A percentile compares a stretch with the other conserved stretches of the same genome.
Conservation (phyloP, 2,329 filamentous ascomycete species). For the Diaporthe australafricana region DNA sequence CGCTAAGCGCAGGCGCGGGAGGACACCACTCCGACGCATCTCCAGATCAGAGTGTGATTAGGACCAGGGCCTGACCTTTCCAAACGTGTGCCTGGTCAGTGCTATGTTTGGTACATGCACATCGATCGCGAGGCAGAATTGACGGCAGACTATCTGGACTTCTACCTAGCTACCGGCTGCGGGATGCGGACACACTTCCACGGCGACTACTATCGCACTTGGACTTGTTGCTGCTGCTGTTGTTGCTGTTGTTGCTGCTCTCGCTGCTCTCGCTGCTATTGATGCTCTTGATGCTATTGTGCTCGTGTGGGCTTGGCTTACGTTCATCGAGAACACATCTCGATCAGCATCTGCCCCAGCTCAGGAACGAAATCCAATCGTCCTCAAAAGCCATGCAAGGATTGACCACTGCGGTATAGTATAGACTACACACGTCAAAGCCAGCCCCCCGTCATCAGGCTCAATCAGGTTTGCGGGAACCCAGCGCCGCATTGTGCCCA, state of each 20-base stretch:
- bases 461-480: conserved; percentile 25
- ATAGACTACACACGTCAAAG: not conserved
- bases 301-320: not conserved
- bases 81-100: conserved; percentile 1
- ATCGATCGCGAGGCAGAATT: conserved; percentile 29
- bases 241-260: not conserved
- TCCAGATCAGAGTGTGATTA: conserved; percentile 19
- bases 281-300: not conserved
- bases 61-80: not conserved
- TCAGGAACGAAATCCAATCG: not conserved
- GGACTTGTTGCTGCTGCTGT: not conserved
- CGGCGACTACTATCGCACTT: no score
- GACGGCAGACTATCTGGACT: conserved; percentile 15
- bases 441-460: conserved; percentile 13
- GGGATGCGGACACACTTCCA: not conserved
- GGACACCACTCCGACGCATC: not conserved
- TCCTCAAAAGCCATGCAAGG: not conserved
- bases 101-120: not conserved
- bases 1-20: conserved; percentile 23
- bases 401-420: not conserved
- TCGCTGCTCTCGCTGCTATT: conserved; percentile 3
- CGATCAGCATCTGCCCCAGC: not conserved
- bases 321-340: not conserved
- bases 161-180: conserved; percentile 2
- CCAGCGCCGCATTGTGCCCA: not conserved